Percentiles rank a stretch among this genome's conserved stretches.
Evolutionary conservation across 495 filamentous ascomycete species (phyloP).

Genomic region (Penicillium angulare): DNA sequence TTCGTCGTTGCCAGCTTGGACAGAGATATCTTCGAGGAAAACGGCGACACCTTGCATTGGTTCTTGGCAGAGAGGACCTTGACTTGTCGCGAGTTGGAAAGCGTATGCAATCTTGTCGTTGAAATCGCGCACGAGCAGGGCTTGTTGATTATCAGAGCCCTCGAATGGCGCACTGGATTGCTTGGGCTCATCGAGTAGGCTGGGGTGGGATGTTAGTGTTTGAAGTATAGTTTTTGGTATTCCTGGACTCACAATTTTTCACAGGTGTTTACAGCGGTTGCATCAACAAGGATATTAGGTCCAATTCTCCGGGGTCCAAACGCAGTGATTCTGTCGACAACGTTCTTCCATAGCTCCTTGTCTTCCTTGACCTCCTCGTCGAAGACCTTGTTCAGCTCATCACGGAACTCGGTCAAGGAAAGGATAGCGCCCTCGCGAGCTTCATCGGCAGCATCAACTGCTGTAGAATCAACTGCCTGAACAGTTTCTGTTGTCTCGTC

Average conservation of each 20-base stretch:
- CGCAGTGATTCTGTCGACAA: conserved; percentile 77
- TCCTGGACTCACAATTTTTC: conserved; percentile 64
- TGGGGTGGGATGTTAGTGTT: conserved; percentile 18
- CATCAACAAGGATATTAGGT: conserved; percentile 87
- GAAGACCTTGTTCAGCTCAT: conserved; percentile 66
- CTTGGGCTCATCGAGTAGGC: conserved; percentile 40
- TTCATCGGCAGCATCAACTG: conserved; percentile 45
- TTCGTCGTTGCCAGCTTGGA: conserved; percentile 57
- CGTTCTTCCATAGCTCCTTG: conserved; percentile 71
- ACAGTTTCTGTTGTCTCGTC: conserved; percentile 14
- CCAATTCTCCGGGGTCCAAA: conserved; percentile 87
- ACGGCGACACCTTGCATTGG: conserved; percentile 92
- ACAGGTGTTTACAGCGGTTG: conserved; percentile 69
- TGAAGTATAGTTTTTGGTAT: not conserved
- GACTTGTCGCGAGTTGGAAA: conserved; percentile 88
- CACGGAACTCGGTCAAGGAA: conserved; percentile 70
- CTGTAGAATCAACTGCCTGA: conserved; percentile 29
- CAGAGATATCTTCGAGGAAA: conserved; percentile 76
- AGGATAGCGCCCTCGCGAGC: conserved; percentile 54
- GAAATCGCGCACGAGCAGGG: conserved; percentile 69
- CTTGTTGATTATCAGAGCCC: conserved; percentile 35
- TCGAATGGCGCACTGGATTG: conserved; percentile 20
- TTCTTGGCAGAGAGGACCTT: conserved; percentile 90
- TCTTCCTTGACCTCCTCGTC: conserved; percentile 57
- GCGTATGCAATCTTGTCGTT: conserved; percentile 87